Conservation (phyloP, 2,329 filamentous ascomycete genomes). For the Trichoderma sp. region DNA sequence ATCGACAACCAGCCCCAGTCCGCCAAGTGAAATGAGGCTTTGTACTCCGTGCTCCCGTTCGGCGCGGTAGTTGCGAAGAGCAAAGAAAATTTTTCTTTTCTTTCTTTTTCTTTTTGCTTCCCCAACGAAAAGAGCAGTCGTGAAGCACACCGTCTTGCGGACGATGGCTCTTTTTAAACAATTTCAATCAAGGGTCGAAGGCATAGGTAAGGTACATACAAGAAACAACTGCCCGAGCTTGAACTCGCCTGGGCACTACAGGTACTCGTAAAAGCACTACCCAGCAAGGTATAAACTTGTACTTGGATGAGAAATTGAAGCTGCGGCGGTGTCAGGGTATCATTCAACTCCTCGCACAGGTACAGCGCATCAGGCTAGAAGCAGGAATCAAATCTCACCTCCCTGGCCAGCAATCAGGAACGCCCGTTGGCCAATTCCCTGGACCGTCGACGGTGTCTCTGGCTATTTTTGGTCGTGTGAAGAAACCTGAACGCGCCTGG, state of each 20-base stretch:
- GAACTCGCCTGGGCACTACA: not conserved
- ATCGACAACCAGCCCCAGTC: not conserved
- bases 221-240: not conserved
- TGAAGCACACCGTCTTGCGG: not conserved
- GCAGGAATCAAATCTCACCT: not conserved
- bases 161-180: not conserved
- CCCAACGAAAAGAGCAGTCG: not conserved
- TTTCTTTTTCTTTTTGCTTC: not conserved
- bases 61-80: conserved; percentile 3
- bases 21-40: conserved; percentile 1
- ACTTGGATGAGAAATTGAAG: not conserved
- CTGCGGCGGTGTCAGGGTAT: not conserved
- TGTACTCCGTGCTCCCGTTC: not conserved
- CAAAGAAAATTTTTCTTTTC: not conserved
- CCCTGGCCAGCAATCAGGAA: not conserved
- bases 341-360: not conserved
- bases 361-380: not conserved
- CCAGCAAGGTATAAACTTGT: not conserved
- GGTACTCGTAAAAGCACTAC: not conserved
- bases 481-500: not conserved
- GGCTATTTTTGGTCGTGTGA: conserved; percentile 8
- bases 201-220: not conserved
- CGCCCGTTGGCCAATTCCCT: conserved; percentile 4
- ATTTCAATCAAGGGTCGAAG: not conserved
- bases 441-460: not conserved